Percentiles rank a stretch among this genome's conserved stretches.
These are phyloP conservation scores for Solanum peruvianum DNA, from an alignment of 257 asterid species.

Conservation along the genomic window DNA sequence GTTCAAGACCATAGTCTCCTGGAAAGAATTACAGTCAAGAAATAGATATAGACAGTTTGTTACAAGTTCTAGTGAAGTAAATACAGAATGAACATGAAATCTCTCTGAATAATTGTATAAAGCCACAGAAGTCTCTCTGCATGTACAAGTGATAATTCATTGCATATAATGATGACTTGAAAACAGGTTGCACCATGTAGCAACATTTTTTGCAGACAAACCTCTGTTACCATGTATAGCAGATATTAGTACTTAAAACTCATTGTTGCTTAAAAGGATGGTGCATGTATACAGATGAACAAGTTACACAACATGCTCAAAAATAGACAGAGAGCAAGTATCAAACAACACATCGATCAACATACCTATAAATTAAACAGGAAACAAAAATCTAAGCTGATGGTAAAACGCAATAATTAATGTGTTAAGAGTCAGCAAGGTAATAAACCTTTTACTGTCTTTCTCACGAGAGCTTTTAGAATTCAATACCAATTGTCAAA, in stretches of 20 bases:
- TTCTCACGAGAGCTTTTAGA: not conserved
- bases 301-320: not conserved
- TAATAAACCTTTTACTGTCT: not conserved
- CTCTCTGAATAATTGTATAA: not conserved
- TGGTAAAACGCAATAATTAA: not conserved
- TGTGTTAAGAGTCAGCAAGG: not conserved
- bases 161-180: not conserved
- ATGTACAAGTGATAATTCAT: not conserved
- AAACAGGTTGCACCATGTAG: not conserved
- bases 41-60: not conserved
- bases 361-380: not conserved
- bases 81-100: not conserved
- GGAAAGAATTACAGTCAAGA: not conserved
- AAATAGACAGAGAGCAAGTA: not conserved
- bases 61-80: not conserved
- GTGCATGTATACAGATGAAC: not conserved
- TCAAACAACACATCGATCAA: not conserved
- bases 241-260: not conserved
- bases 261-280: not conserved
- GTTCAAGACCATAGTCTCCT: not conserved
- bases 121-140: not conserved
- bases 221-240: not conserved
- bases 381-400: not conserved
- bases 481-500: not conserved
- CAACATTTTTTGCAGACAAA: not conserved